Base-by-base conservation (phyloP, 2,329 filamentous ascomycete genomes). In the Alternaria atra region DNA sequence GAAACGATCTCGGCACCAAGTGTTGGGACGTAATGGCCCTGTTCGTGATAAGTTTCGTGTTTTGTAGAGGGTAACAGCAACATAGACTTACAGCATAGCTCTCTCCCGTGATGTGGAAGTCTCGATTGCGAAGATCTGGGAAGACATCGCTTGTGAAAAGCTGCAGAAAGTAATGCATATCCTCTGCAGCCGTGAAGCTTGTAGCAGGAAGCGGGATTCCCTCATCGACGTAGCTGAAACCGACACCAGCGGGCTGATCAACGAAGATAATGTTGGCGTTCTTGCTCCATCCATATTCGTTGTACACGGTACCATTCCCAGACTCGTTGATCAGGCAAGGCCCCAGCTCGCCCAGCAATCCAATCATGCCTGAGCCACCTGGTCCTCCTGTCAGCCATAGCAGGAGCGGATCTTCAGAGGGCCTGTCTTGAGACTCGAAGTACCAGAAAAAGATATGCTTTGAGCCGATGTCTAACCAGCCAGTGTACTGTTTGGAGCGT, bases 131-230 rank as follows among this genome's bases (percentile, higher is more conserved):
- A 17, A 80, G 68, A 8, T 80, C 68, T 0, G 83, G 83, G 54
- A 85, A 84, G 0, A 83, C 77, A 15, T 82, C 76, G 13, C 73
- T 76, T 20, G 82, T 76, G 61, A 85, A 84, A 5, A 84, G 71
- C 62, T 84, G 82, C 52, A 85, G 71, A 61, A 85, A 85, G 35
- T 79, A 69, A 64, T 84, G 80, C 76, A 85, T 82, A 67, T 85
- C 84, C 44, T 78, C 74, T 1, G 82, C 82, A 12, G 80, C 81
- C 1, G 80, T 78, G 34, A 80, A 78, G 12, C 83, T 84, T 5
- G 75, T 76, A 2, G 63, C 67, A 2, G 81, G 77, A 1, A 79
- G 20, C 6, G 74, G 74, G 6, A 61, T 63, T 4, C 73, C 77
- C 52, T 78, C 69, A 51, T 81, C 78, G 1, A 79, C 35, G 61